These are phyloP conservation scores for Phytophthora litchii DNA, from an alignment of 352 stramenopile genomes.

Conservation along the genomic window DNA sequence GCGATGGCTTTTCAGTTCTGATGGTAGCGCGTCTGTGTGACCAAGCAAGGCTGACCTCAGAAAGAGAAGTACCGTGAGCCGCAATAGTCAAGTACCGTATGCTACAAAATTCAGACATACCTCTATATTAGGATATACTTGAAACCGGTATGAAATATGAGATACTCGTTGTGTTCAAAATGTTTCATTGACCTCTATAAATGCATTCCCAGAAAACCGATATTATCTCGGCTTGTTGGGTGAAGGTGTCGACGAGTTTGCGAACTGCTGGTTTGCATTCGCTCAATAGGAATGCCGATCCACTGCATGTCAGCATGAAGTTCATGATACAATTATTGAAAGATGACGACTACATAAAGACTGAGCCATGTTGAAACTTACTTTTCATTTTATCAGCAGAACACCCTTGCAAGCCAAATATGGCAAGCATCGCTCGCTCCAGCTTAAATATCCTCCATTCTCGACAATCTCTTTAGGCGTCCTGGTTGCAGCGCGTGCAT, in stretches of 20 bases:
- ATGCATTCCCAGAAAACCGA: neutral
- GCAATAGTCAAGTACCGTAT: slow-evolving; percentile 11
- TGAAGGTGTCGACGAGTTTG: slow-evolving; percentile 13
- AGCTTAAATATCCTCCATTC: slow-evolving; percentile 37
- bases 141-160: neutral
- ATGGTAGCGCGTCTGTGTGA: slow-evolving; percentile 27
- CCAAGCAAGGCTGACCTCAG: slow-evolving; percentile 23
- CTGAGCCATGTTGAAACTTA: slow-evolving; percentile 1
- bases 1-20: slow-evolving; percentile 22
- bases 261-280: slow-evolving; percentile 7
- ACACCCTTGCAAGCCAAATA: slow-evolving; percentile 16
- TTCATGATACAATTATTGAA: slow-evolving; percentile 23
- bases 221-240: slow-evolving; percentile 17
- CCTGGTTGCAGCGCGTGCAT: slow-evolving; percentile 46
- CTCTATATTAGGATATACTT: neutral
- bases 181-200: slow-evolving; percentile 17
- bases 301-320: slow-evolving; percentile 13
- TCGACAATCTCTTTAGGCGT: slow-evolving; percentile 6
- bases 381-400: slow-evolving; percentile 25
- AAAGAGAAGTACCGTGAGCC: slow-evolving; percentile 6
- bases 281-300: slow-evolving; percentile 17
- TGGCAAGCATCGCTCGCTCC: neutral
- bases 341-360: neutral
- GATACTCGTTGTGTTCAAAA: neutral
- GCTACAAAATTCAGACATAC: slow-evolving; percentile 4